These are phyloP conservation scores for Tetradesmus obliquus DNA, from an alignment of 139 green algal species.

Conservation along the genomic window DNA sequence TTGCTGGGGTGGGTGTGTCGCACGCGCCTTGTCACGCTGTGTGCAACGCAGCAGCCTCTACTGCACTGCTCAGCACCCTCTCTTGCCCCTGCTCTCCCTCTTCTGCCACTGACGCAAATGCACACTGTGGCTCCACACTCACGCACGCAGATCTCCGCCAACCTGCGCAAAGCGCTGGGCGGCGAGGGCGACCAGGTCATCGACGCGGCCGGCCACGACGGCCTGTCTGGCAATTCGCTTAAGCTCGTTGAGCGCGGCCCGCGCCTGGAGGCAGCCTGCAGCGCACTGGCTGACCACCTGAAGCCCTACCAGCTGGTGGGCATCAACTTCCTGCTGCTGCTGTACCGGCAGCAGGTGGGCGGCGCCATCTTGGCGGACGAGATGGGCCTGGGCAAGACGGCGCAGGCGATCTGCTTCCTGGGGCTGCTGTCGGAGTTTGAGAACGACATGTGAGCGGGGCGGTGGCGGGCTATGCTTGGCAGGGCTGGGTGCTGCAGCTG, in stretches of 20 bases:
- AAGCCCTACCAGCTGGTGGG: conserved; percentile 96
- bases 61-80: not conserved
- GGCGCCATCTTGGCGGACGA: conserved; percentile 93
- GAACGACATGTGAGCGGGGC: conserved; percentile 23
- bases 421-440: conserved; percentile 55
- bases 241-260: conserved; percentile 37
- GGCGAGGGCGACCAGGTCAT: conserved; percentile 37
- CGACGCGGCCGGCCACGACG: not conserved
- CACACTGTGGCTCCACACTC: too few species aligned
- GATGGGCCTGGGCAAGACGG: conserved; percentile 94
- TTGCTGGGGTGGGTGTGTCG: too few species aligned
- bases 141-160: conserved; percentile 43
- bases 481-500: conserved; percentile 8
- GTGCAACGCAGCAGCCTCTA: not conserved
- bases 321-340: conserved; percentile 94
- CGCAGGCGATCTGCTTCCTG: conserved; percentile 90
- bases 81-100: not conserved
- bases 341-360: conserved; percentile 71
- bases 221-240: not conserved
- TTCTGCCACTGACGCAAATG: not conserved
- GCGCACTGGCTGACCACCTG: conserved; percentile 61
- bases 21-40: not conserved
- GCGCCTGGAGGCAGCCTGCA: conserved; percentile 48
- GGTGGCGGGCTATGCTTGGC: not conserved
- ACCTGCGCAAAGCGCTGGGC: conserved; percentile 35